These are phyloP conservation scores for Acrocalymma vagum DNA, from an alignment of 2,329 filamentous ascomycete species.

Conservation along the genomic window DNA sequence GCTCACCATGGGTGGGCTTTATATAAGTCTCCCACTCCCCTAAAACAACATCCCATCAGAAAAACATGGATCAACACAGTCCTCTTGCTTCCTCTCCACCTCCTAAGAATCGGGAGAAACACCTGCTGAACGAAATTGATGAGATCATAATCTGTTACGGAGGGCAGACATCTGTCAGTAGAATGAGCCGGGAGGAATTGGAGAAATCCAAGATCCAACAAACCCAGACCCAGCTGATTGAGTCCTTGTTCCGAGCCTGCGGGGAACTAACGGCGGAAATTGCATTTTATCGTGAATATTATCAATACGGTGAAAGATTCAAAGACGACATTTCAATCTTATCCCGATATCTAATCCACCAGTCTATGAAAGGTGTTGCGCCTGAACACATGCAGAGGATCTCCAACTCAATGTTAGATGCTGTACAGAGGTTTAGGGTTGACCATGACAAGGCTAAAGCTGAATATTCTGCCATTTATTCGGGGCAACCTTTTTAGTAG, in stretches of 20 bases:
- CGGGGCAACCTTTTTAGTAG: too few relatives aligned
- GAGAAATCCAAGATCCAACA: constrained; percentile 15
- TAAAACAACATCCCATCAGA: too few relatives aligned
- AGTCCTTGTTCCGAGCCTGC: constrained; percentile 15
- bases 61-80: too few relatives aligned
- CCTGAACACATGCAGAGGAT: constrained; percentile 14
- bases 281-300: constrained; percentile 21
- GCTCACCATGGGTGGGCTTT: too few relatives aligned
- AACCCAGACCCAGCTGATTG: constrained; percentile 10
- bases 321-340: constrained; percentile 11
- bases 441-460: constrained; percentile 10
- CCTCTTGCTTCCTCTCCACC: too few relatives aligned
- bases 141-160: constrained; percentile 21
- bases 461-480: too few relatives aligned
- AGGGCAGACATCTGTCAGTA: constrained; percentile 11
- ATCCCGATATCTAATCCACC: constrained; percentile 18
- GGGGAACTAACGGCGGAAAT: constrained; percentile 19
- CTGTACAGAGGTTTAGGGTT: constrained; percentile 8
- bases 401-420: constrained; percentile 9
- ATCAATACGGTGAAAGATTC: constrained; percentile 12
- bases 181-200: constrained; percentile 19
- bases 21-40: too few relatives aligned
- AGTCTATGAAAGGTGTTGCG: constrained; percentile 15
- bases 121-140: constrained; percentile 23
- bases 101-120: too few relatives aligned